Base-by-base conservation (phyloP, 352 stramenopile genomes). In the Peronospora belbahrii region DNA sequence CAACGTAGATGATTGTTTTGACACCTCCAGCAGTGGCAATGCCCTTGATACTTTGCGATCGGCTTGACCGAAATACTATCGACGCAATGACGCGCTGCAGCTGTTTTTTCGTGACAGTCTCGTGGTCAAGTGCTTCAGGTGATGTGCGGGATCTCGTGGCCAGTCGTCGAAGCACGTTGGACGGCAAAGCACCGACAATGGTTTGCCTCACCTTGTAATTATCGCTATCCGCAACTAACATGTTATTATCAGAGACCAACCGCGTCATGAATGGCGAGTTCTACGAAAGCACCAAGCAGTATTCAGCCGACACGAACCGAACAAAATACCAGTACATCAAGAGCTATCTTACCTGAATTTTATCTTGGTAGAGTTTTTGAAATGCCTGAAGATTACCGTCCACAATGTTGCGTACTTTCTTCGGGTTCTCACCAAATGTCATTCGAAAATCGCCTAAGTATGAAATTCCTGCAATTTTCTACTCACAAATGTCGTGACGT, bases 341-440 rank as follows among this genome's bases (percentile, higher is more conserved):
- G 13, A 46, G 35, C 15, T 17, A 3, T 46, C 27, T 51, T 51
- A 93, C 82, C 66, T 83, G 42, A 43, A 95, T 78, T 32, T 87
- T 81, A 42, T 65, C 59, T 7, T 65, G 48, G 55, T 95, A 95
- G 19, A 95, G 58, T 22, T 78, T 43, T 30, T 64, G 62, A 47
- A 95, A 95, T 5, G 59, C 67, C 19, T 70, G 67, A 20, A 88
- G 66, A 59, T 91, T 94, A 50, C 79, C 74, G n/a, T 79, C 71
- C 17, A 95, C 85, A 55, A 95, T 95, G 52, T 95, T 95, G 49
- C 80, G 76, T 17, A 95, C 85, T 42, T 95, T 95, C 46, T 85
- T 85, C 4, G 83, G 85, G 53, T 95, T 95, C 56, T 95, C 85
- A 6, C 83, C 83, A 51, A 95, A 94, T 20, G 65, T 80, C 85